Percentiles rank a stretch among this genome's conserved stretches.
phyloP scores from a whole-genome alignment of 192 early-diverging fungal species.

The Piromyces finnis region DNA sequence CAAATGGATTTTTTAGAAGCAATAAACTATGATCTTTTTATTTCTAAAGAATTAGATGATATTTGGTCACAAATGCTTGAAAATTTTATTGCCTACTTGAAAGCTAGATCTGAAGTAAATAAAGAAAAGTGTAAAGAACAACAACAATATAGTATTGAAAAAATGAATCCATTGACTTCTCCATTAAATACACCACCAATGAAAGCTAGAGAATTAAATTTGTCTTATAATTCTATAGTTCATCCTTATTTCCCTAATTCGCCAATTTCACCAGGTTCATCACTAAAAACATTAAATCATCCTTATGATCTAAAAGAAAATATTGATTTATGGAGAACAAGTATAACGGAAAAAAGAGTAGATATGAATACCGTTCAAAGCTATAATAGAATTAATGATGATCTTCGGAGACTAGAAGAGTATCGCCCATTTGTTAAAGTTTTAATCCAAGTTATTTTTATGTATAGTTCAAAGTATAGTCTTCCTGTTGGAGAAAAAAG shows the following conservation, averaged over 20 bases:
- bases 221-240: too few species aligned
- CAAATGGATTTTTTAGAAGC: constrained; percentile 58
- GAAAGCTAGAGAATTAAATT: too few species aligned
- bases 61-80: not conserved
- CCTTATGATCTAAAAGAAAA: too few species aligned
- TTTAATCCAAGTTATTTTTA: not conserved
- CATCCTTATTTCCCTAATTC: too few species aligned
- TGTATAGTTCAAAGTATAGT: not conserved
- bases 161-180: too few species aligned
- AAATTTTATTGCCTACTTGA: not conserved
- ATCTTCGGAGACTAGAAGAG: not conserved
- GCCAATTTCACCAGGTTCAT: too few species aligned
- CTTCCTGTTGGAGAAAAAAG: not conserved
- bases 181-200: too few species aligned
- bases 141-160: too few species aligned
- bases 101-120: not conserved
- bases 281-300: too few species aligned
- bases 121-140: not conserved
- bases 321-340: too few species aligned
- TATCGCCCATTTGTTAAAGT: not conserved
- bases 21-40: constrained; percentile 57
- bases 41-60: constrained; percentile 4
- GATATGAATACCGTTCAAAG: too few species aligned
- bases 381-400: not conserved
- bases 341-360: too few species aligned